phyloP scores from a whole-genome alignment of 2,329 filamentous ascomycete species.

The Pseudocercospora ulei region DNA sequence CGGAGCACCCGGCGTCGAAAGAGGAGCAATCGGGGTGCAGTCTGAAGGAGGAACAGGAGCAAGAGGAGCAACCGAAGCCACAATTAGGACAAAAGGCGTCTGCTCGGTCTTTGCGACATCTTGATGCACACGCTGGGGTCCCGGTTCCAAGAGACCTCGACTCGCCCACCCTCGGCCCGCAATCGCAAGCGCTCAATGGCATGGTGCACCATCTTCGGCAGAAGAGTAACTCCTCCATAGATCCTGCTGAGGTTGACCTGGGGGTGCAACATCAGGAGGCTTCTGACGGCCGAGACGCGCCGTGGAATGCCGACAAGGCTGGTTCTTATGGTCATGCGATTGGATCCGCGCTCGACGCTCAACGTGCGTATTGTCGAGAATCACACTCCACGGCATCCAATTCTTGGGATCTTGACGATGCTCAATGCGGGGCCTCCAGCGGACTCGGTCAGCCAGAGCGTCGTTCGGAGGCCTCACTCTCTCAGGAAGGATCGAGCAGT shows the following conservation, averaged over 20 bases:
- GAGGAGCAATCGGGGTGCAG: conserved; percentile 23
- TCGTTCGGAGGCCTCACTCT: conserved; percentile 19
- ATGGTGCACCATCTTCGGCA: conserved; percentile 61
- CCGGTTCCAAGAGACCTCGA: conserved; percentile 41
- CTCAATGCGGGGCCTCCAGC: conserved; percentile 35
- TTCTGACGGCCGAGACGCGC: conserved; percentile 23
- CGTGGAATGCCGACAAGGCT: conserved; percentile 19
- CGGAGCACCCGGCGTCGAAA: conserved; percentile 33
- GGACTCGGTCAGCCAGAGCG: conserved; percentile 20
- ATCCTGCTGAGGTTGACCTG: conserved; percentile 43
- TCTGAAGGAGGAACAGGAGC: conserved; percentile 28
- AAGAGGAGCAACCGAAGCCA: conserved; percentile 16
- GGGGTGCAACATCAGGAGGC: conserved; percentile 29
- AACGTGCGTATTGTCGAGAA: conserved; percentile 30
- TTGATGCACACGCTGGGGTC: conserved; percentile 20
- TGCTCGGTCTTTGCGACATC: conserved; percentile 17
- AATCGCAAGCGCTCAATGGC: conserved; percentile 53
- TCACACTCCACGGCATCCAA: conserved; percentile 46
- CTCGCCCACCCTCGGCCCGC: conserved; percentile 69
- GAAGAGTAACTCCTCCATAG: conserved; percentile 74
- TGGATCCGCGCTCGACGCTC: conserved; percentile 8
- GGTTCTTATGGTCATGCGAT: conserved; percentile 16
- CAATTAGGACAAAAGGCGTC: conserved; percentile 16
- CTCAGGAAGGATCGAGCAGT: conserved; percentile 11
- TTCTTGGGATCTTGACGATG: conserved; percentile 48